Evolutionary conservation across 2,329 filamentous ascomycete genomes (phyloP).

Genomic region (Amauroascus verrucosus): DNA sequence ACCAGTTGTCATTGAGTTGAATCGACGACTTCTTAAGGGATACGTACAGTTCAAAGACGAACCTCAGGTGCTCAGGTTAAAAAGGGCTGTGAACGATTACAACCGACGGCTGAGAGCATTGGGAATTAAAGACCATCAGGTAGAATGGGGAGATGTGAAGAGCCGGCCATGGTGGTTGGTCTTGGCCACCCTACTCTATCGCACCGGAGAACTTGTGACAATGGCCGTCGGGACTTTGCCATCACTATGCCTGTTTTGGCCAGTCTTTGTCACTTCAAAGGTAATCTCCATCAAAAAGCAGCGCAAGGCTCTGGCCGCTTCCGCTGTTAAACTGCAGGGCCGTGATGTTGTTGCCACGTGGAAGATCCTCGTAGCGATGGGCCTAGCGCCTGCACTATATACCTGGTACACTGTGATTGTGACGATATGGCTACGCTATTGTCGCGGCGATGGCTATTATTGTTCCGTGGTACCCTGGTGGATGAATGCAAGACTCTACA

Average conservation of each 20-base stretch:
- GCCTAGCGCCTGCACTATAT: conserved; percentile 63
- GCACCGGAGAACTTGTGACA: conserved; percentile 59
- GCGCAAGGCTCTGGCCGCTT: conserved; percentile 61
- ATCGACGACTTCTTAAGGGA: conserved; percentile 67
- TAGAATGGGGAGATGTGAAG: conserved; percentile 53
- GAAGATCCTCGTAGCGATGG: conserved; percentile 67
- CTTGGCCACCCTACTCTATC: conserved; percentile 60
- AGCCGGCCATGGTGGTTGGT: conserved; percentile 61
- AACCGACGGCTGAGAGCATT: conserved; percentile 67
- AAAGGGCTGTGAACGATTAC: conserved; percentile 61
- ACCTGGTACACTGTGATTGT: conserved; percentile 60
- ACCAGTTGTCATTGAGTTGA: conserved; percentile 76
- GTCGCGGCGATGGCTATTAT: conserved; percentile 55
- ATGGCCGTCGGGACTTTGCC: conserved; percentile 64
- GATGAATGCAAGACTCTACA: conserved; percentile 29
- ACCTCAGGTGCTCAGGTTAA: conserved; percentile 59
- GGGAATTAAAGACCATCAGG: conserved; percentile 73
- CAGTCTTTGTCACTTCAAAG: conserved; percentile 65
- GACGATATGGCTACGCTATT: conserved; percentile 58
- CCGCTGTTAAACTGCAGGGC: conserved; percentile 66
- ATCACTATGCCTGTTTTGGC: conserved; percentile 65
- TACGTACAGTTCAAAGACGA: conserved; percentile 78
- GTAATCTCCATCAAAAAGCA: conserved; percentile 63
- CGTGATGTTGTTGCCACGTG: conserved; percentile 72
- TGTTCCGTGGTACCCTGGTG: conserved; percentile 10